These are phyloP conservation scores for Bondarzewia mesenterica DNA, from an alignment of 1,284 basidiomycete genomes.

Conservation along the genomic window DNA sequence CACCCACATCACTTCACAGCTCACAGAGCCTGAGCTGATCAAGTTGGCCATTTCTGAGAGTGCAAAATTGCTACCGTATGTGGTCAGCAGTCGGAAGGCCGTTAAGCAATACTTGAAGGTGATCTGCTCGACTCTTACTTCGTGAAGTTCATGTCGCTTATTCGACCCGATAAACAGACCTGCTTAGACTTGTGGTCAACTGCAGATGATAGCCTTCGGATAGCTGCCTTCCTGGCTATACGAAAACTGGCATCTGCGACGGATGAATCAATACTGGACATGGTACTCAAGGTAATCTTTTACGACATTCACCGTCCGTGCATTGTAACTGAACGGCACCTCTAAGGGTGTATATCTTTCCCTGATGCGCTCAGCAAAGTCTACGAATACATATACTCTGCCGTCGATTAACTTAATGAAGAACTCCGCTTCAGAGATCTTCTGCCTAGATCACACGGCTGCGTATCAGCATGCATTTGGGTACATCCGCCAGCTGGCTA, in stretches of 20 bases:
- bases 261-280: conserved; percentile 80
- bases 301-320: background rate
- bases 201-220: conserved; percentile 75
- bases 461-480: conserved; percentile 95
- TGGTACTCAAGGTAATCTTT: conserved; percentile 71
- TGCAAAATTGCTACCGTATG: conserved; percentile 81
- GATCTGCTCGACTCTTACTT: background rate
- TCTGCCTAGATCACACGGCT: conserved; percentile 64
- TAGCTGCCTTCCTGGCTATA: conserved; percentile 85
- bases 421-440: conserved; percentile 92
- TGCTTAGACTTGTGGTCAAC: conserved; percentile 81
- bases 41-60: conserved; percentile 76
- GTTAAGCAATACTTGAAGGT: conserved; percentile 84
- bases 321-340: background rate
- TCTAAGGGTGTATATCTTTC: conserved; percentile 79
- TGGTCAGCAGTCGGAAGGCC: conserved; percentile 76
- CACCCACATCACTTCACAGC: conserved; percentile 70
- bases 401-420: conserved; percentile 98
- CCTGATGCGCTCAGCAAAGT: conserved; percentile 76
- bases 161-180: conserved; percentile 39
- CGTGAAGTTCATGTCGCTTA: background rate
- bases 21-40: conserved; percentile 63
- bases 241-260: conserved; percentile 73
- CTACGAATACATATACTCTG: conserved; percentile 80
- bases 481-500: conserved; percentile 94